Base-by-base conservation (phyloP, 768 basidiomycete species). In the Lactarius evosmus region DNA sequence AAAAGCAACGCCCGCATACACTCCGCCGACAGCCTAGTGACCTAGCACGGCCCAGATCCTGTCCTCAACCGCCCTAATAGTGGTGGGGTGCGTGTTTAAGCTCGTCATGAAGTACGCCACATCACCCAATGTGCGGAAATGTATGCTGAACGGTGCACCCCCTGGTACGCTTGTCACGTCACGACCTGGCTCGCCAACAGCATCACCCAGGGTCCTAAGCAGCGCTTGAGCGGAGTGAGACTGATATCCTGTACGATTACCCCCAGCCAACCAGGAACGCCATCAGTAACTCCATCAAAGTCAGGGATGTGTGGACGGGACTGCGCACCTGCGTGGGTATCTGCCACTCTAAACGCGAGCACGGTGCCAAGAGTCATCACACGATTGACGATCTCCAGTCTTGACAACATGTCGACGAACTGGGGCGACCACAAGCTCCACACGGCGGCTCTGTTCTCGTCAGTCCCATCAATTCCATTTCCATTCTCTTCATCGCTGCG, bases 51-150 rank as follows among this genome's bases (percentile, higher is more conserved):
- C 68, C 82, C 82, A 84, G 55, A 93, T 83, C 67, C 79, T 82
- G 60, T 85, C 79, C 70, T 93, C 87, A 8, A 91, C 69, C 19
- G 80, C 78, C 61, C 85, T 82, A 40, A 89, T 78, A 17, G 82
- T 80, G 19, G 74, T 69, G 2, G 78, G 63, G 2, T 75, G 74
- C 1, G 90, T 94, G 71, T 93, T 94, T 44, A 95, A 78, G 74
- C 91, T 93, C 7, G 85, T 87, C 83, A 96, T 95, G 72, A 95
- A 91, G 73, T 96, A 96, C n/a, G 88, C 89, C 9, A 94, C 86
- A 71, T 95, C 86, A 0, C 96, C 96, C 40, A 98, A 76, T 0
- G 96, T 95, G 62, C 96, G 82, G 67, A 83, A 94, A 73, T 98
- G 90, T 25, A 98, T 82, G 40, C 83, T 80, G 74, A 87, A 87